Base-by-base conservation (phyloP, 805 yeast species). In the Ogataea methanolica region DNA sequence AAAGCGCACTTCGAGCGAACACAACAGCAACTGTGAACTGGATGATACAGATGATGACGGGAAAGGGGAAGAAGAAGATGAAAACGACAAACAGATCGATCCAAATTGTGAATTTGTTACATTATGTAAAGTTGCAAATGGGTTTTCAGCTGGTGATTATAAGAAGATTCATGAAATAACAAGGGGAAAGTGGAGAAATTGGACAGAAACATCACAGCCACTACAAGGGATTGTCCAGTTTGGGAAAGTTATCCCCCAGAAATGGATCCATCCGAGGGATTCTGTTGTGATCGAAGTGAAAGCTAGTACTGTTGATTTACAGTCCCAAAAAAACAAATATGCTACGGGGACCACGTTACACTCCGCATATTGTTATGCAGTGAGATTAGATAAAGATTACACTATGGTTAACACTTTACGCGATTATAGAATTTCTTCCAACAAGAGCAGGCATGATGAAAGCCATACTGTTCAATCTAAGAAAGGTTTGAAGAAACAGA, bases 81-180 rank as follows among this genome's bases (percentile, higher is more conserved):
- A 36, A 35, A 51, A 44, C 23, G 49, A 36, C 26, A 41, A 35
- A 21, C 37, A 36, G 29, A 48, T 41, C 37, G 57, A 52, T 17
- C 23, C 17, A 5, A 56, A 51, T 6, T 51, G 59, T n/a, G 63
- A 68, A 34, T 88, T 80, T 59, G 67, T 78, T 45, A 79, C 92
- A 16, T 84, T 92, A 49, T 84, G 96, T 57, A 74, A 78, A 19
- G 85, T 91, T 40, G 92, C 96, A 1, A 89, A 91, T 59, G 98
- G 98, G 1, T 79, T 92, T 49, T 77, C 88, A 9, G 65, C 69
- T 1, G 77, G 74, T 1, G 91, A 85, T 47, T 83, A 76, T 50
- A 75, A 76, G 33, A 71, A 70, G 41, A 82, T 94, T 36, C 78
- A 78, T 36, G 69, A 78, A 19, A 48, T 68, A 8, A 79, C 94